Base-by-base conservation (phyloP, 352 stramenopile genomes). In the Globisporangium polare region DNA sequence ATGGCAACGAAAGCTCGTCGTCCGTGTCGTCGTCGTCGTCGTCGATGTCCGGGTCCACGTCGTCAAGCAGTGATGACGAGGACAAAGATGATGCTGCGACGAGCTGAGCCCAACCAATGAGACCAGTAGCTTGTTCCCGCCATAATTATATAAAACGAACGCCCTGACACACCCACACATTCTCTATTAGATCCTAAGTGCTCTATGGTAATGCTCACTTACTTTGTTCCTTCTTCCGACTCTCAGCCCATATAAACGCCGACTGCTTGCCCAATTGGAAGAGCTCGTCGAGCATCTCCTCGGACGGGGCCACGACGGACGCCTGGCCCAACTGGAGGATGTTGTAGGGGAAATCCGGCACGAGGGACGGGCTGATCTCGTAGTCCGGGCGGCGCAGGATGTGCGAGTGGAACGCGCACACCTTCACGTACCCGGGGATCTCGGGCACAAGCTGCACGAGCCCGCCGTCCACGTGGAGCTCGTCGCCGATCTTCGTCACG, bases 331-430 rank as follows among this genome's bases (percentile, higher is more conserved):
- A 64, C 51, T 92, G 70, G 46, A 78, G 67, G 51, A 90, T 75
- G 8, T 61, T 67, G 53, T 74, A 86, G 9, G 83, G 80, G 58
- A 92, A 92, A 0, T 76, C 49, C 1, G 67, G 56, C 43, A 91
- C 76, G 20, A 91, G 65, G 17, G 77, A 86, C 43, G 86, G 86
- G 63, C 80, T 89, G 60, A 94, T 90, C 46, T 88, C 79, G 61
- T 92, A 91, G 70, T 89, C 83, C 3, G 58, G 46, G 8, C 80
- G 75, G 33, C 80, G 69, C 39, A 94, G 50, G n/a, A 78, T 27
- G 15, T 77, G 60, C 37, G 67, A 68, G 22, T 78, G 86, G 64
- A 94, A 91, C 27, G 71, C 80, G 58, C 83, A 93, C 12, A 92
- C 80, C 22, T 80, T 82, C 9, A 87, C 73, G 60, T 90, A 87